Evolutionary conservation across 352 stramenopile genomes (phyloP).

Genomic region (Globisporangium solare): DNA sequence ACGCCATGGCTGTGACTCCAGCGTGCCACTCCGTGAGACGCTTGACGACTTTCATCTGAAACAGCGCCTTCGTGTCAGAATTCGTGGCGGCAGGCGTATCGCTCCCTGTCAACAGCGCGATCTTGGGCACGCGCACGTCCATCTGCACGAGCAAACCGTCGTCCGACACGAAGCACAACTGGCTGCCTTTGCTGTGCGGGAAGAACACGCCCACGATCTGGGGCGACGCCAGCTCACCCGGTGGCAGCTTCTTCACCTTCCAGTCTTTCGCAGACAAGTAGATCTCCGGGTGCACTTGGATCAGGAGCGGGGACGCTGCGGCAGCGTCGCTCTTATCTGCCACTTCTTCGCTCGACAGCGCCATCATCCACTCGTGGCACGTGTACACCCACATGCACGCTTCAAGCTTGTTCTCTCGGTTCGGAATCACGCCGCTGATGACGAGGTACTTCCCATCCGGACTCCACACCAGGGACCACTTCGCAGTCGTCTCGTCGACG

Average conservation of each 20-base stretch:
- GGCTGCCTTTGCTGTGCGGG: constrained; percentile 21
- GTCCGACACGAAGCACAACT: constrained; percentile 36
- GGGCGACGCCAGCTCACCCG: not conserved
- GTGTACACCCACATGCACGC: constrained; percentile 44
- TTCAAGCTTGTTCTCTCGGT: constrained; percentile 16
- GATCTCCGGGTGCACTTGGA: constrained; percentile 27
- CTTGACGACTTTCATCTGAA: constrained; percentile 38
- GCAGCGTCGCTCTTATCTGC: not conserved
- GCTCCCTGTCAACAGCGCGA: constrained; percentile 37
- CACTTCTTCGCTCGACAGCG: constrained; percentile 11
- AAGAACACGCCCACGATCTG: constrained; percentile 42
- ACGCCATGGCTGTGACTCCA: constrained; percentile 37
- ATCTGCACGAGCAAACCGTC: constrained; percentile 40
- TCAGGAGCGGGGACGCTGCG: constrained; percentile 14
- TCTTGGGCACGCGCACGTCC: constrained; percentile 41
- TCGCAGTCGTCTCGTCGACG: not conserved
- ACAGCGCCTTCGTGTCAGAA: constrained; percentile 17
- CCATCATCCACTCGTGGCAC: constrained; percentile 26
- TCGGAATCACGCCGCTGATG: constrained; percentile 25
- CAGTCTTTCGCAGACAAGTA: constrained; percentile 43
- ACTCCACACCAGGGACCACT: constrained; percentile 49
- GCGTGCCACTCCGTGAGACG: constrained; percentile 58
- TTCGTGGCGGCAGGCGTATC: not conserved
- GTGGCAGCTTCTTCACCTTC: constrained; percentile 13
- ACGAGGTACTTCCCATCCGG: constrained; percentile 46